Evolutionary conservation across 2,329 filamentous ascomycete species (phyloP), one percentile per base, ranked within the genome.

Genomic region (Venturia carpophila): DNA sequence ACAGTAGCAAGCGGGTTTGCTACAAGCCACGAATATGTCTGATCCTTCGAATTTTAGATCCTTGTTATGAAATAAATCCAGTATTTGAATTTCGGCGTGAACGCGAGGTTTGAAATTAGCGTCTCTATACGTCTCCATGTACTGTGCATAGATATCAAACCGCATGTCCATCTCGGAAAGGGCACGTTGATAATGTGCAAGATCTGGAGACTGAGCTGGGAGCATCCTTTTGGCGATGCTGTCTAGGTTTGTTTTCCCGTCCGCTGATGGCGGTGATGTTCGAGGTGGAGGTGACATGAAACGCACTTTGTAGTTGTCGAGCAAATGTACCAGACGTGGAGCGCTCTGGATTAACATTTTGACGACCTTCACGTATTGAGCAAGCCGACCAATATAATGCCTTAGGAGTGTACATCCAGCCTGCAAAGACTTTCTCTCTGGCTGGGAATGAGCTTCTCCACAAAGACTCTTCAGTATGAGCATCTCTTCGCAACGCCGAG

Each of bases 1-100:
- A 41, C 60, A 62, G 41, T 42, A 62, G 60, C 60, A 62, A 34
- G 60, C 34, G 21, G 60, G 60, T 45, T 62, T 62, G 39, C 60
- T 62, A 45, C 34, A 62, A 9, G 60, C 60, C 6, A 62, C 39
- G 41, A 42, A 62, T 9, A 41, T 34, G 41, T 62, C 60, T 17
- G 34, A 42, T 37, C 21, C 60, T 41, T 62, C 60, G 41, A 62
- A 60, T 30, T 41, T 27, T 11, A 60, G 55, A 34, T 60, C 27
- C 37, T 41, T 60, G 21, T 60, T 60, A 9, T 60, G 27, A 34
- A 60, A 60, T 34, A 60, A 34, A 41, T 34, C 55, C n/a, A 41
- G 27, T 17, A 60, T 41, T 41, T 60, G 55, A 60, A 60, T n/a
- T 60, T 60, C 55, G 55, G 55, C 55, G 55, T 60, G 55, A 41